Base-by-base conservation (phyloP, 2,329 filamentous ascomycete species). In the Tympanopsis confertula region DNA sequence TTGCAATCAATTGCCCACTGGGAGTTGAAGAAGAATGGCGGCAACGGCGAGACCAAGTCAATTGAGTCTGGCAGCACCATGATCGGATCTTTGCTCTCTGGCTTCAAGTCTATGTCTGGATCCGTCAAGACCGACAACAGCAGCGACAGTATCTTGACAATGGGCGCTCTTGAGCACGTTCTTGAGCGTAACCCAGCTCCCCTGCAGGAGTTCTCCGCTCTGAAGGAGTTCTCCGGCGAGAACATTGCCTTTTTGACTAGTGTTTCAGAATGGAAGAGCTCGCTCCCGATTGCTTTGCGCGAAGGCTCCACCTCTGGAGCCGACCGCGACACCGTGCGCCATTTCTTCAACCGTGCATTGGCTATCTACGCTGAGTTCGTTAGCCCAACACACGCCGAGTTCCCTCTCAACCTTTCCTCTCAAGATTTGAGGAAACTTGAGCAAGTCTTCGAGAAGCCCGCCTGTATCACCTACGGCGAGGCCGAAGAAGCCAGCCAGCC, bases 221-320 rank as follows among this genome's bases (percentile, higher is more conserved):
- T 72, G 1, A 66, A 69, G 24, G 79, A 83, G 46, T 82, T 83
- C 49, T 82, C 78, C 0, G 78, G 77, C 13, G 79, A 84, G 52
- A 84, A 84, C 49, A 77, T 83, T 44, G 69, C 77, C 35, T 83
- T 83, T 52, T 56, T 83, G 4, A 71, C 66, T 5, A 60, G 64
- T 29, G 68, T 81, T 5, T 59, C 65, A 2, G 63, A 68, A 40
- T 82, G 74, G 71, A 76, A 71, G 50, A 47, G 50, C 3, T 55
- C 53, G 1, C 51, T 57, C 35, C 54, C 57, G 0, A 28, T 30
- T 1, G 26, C 44, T 2, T 36, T 47, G 1, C 44, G 42, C n/a
- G 45, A 49, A 38, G 49, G 45, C 22, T 44, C 42, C 32, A 24
- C 43, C 7, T 46, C 49, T 15, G 39, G 39, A 44, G 28, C 39